phyloP scores from a whole-genome alignment of 1,139 yeast genomes.

The Suhomyces terraborum region DNA sequence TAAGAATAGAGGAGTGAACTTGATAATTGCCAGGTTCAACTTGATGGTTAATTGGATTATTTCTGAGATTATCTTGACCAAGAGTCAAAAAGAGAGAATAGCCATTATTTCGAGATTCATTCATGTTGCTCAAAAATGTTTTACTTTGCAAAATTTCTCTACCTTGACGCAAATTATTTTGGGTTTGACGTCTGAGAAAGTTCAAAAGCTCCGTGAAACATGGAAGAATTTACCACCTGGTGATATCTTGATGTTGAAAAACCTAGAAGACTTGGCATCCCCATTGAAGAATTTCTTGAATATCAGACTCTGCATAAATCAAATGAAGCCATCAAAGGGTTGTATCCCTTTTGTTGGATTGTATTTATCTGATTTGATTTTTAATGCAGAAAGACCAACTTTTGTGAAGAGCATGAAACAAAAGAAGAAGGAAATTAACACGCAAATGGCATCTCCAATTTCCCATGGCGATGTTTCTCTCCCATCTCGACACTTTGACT shows the following conservation, averaged over 20 bases:
- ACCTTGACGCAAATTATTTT: slow-evolving; percentile 85
- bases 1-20: slow-evolving; percentile 68
- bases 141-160: slow-evolving; percentile 74
- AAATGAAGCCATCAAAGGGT: slow-evolving; percentile 69
- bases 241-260: slow-evolving; percentile 63
- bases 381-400: slow-evolving; percentile 72
- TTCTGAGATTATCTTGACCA: slow-evolving; percentile 79
- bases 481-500: slow-evolving; percentile 8
- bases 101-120: slow-evolving; percentile 76
- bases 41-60: slow-evolving; percentile 90
- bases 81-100: slow-evolving; percentile 57
- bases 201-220: slow-evolving; percentile 64
- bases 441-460: slow-evolving; percentile 10
- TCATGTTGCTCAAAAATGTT: slow-evolving; percentile 79
- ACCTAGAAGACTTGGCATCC: slow-evolving; percentile 62
- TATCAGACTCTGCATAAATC: slow-evolving; percentile 63
- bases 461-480: slow-evolving; percentile 5
- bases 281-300: slow-evolving; percentile 66
- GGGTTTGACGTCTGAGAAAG: slow-evolving; percentile 75
- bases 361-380: slow-evolving; percentile 78
- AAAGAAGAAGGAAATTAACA: slow-evolving; percentile 5
- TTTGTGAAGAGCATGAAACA: slow-evolving; percentile 29
- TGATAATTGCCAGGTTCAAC: slow-evolving; percentile 87
- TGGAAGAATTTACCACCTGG: slow-evolving; percentile 67
- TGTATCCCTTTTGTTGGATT: slow-evolving; percentile 90